phyloP scores from a whole-genome alignment of 257 asterid species.

The Jacaranda mimosifolia region DNA sequence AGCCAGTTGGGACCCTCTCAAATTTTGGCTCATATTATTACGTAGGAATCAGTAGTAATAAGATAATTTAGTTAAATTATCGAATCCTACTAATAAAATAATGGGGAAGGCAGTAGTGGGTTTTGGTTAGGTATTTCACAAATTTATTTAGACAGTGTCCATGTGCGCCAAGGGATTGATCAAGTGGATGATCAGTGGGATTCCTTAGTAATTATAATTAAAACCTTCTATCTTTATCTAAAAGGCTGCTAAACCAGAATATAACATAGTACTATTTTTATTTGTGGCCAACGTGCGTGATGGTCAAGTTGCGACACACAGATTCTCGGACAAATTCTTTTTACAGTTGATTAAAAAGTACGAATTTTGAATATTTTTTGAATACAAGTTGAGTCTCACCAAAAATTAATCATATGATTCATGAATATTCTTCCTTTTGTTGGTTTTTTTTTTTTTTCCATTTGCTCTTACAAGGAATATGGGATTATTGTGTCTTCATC shows the following conservation, averaged over 20 bases:
- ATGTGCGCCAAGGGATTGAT: constrained; percentile 8
- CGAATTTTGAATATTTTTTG: background rate
- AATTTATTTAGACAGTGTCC: background rate
- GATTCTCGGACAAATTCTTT: constrained; percentile 30
- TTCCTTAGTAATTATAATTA: constrained; percentile 39
- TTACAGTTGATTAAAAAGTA: constrained; percentile 23
- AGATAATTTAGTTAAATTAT: constrained; percentile 15
- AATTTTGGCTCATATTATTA: background rate
- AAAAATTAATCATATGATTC: no score
- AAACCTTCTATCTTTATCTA: constrained; percentile 13
- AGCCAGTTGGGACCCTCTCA: background rate
- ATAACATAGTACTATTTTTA: constrained; percentile 1
- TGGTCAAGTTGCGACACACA: constrained; percentile 25
- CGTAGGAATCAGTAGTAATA: background rate
- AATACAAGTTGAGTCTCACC: no score
- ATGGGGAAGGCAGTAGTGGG: no score
- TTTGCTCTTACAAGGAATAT: no score
- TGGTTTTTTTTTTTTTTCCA: no score
- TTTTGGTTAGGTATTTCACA: no score
- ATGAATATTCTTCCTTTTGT: no score
- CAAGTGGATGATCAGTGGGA: constrained; percentile 49
- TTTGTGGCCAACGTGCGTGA: constrained; percentile 32
- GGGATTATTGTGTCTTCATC: no score
- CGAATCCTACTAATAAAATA: constrained; percentile 18
- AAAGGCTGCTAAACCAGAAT: constrained; percentile 24